Conservation (phyloP, 495 filamentous ascomycete species). For the Darksidea phi region DNA sequence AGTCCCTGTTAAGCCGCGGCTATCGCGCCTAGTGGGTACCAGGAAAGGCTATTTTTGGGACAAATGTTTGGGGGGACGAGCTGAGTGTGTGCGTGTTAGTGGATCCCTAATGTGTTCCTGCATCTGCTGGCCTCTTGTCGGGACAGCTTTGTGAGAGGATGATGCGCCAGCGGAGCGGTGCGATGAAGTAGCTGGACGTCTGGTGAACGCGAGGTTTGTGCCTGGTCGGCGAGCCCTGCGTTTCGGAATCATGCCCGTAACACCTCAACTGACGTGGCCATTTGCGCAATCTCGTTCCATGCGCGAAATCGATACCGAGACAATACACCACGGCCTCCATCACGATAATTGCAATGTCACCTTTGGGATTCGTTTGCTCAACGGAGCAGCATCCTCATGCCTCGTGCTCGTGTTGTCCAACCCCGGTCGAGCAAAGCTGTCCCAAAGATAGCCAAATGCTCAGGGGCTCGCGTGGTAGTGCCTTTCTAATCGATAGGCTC, state of each 20-base stretch:
- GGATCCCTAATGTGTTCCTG: slow-evolving; percentile 22
- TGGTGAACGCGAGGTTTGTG: background rate
- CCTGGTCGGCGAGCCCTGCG: slow-evolving; percentile 9
- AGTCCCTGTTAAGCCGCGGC: slow-evolving; percentile 3
- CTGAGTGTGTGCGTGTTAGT: slow-evolving; percentile 8
- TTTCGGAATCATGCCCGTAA: background rate
- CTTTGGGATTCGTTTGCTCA: background rate
- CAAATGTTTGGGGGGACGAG: background rate
- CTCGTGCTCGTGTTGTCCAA: background rate
- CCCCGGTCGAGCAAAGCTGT: background rate
- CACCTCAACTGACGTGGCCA: background rate
- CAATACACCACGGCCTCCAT: too few relatives aligned
- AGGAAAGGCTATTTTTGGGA: slow-evolving; percentile 29
- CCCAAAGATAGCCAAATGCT: background rate
- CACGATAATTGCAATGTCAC: too few relatives aligned
- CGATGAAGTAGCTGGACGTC: background rate
- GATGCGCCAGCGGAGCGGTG: background rate
- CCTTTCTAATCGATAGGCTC: slow-evolving; percentile 10
- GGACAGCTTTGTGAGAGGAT: slow-evolving; percentile 1
- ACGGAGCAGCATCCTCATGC: background rate
- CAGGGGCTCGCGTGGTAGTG: background rate
- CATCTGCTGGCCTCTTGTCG: slow-evolving; percentile 18
- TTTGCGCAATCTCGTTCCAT: background rate
- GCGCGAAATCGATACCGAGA: background rate
- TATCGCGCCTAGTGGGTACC: slow-evolving; percentile 6